Conservation (phyloP, 108 stramenopile species). For the Skeletonema potamos region DNA sequence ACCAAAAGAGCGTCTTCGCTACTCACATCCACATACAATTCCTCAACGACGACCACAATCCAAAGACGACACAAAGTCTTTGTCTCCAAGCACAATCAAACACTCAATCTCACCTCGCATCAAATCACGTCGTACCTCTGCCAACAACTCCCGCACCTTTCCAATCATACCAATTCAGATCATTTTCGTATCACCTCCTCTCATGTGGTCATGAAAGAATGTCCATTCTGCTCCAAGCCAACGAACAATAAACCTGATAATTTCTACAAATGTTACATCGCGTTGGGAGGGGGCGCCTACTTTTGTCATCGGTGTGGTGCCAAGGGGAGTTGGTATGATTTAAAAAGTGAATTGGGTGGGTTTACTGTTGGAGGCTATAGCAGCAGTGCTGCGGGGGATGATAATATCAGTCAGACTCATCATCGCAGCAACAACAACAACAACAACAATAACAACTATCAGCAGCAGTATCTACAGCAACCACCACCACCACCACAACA, state of each 20-base stretch:
- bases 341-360: slow-evolving; percentile 71
- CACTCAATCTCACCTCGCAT: slow-evolving; percentile 54
- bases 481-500: neutral
- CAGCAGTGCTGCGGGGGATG: neutral
- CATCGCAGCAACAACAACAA: slow-evolving; percentile 5
- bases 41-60: neutral
- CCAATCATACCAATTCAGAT: slow-evolving; percentile 11
- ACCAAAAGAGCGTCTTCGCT: no score
- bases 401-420: neutral
- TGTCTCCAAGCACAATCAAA: slow-evolving; percentile 71
- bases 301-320: slow-evolving; percentile 93
- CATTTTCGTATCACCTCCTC: slow-evolving; percentile 52
- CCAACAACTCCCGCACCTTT: slow-evolving; percentile 24
- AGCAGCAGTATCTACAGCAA: slow-evolving; percentile 7
- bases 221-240: slow-evolving; percentile 83
- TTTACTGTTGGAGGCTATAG: slow-evolving; percentile 23
- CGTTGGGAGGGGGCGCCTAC: slow-evolving; percentile 76
- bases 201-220: slow-evolving; percentile 74
- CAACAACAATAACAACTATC: slow-evolving; percentile 9
- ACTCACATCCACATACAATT: neutral
- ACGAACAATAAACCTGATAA: slow-evolving; percentile 66
- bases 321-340: slow-evolving; percentile 91
- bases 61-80: slow-evolving; percentile 58
- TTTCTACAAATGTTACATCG: slow-evolving; percentile 71
- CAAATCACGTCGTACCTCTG: slow-evolving; percentile 54